These are phyloP conservation scores for Cokeromyces recurvatus DNA, from an alignment of 371 early-diverging fungal genomes.

Conservation along the genomic window DNA sequence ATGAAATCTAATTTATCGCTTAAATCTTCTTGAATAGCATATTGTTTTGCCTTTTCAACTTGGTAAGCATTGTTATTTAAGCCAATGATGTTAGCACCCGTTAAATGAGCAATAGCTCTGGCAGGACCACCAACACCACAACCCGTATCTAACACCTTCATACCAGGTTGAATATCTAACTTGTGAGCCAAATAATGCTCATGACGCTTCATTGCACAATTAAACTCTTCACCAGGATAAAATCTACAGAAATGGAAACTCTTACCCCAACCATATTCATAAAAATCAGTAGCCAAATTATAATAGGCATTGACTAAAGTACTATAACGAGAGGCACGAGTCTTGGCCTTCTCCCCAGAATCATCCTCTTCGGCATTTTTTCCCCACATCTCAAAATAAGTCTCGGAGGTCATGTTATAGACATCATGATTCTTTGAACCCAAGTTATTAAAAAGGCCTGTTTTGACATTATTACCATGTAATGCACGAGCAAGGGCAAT, in stretches of 20 bases:
- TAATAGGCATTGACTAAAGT: slow-evolving; percentile 71
- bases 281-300: slow-evolving; percentile 75
- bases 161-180: slow-evolving; percentile 59
- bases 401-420: slow-evolving; percentile 44
- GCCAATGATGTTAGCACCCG: slow-evolving; percentile 82
- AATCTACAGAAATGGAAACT: slow-evolving; percentile 87
- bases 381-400: slow-evolving; percentile 54
- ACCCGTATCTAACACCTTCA: slow-evolving; percentile 79
- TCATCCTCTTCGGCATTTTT: slow-evolving; percentile 32
- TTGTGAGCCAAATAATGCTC: slow-evolving; percentile 79
- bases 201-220: slow-evolving; percentile 78
- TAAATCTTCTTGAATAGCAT: slow-evolving; percentile 61
- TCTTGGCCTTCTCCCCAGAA: slow-evolving; percentile 22
- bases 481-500: slow-evolving; percentile 40
- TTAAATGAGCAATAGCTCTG: slow-evolving; percentile 81
- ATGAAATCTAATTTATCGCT: slow-evolving; percentile 52
- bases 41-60: slow-evolving; percentile 67
- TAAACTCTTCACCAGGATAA: slow-evolving; percentile 68
- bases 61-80: slow-evolving; percentile 94
- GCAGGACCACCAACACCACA: slow-evolving; percentile 94
- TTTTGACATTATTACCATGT: slow-evolving; percentile 37
- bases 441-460: slow-evolving; percentile 39
- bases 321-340: slow-evolving; percentile 54
- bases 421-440: slow-evolving; percentile 45
- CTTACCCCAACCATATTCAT: slow-evolving; percentile 77